Base-by-base conservation (phyloP, 179 eudicot species). In the Patellifolia procumbens region DNA sequence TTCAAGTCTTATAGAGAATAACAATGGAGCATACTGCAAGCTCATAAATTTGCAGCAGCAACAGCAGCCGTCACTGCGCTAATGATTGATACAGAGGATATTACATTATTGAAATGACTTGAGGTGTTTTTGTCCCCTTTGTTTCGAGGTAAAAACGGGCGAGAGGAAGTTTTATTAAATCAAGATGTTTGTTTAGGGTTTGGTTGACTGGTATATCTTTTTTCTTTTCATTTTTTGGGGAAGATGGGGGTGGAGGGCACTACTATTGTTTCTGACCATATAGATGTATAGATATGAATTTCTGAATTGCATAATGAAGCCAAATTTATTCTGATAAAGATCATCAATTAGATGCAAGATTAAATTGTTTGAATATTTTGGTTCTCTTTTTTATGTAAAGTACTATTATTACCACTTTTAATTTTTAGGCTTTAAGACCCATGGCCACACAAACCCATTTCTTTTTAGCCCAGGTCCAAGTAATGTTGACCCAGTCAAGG, bases 41-140 rank as follows among this genome's bases (percentile, higher is more conserved):
- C 74, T 95, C 39, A 90, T 95, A 74, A 95, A 78, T 83, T 78
- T 95, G 65, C 99, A 95, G 68, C 89, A 90, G 69, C 98, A 91
- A 69, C 88, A 86, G 55, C 91, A 86, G 42, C 83, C 86, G 11
- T 15, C 72, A 28, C 56, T 39, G 28, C 24, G n/a, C 45, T 39
- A 39, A 39, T 6, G 8, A 70, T 8, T 49, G 29, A 60, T 61
- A 22, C 24, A 51, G 62, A 70, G 52, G 31, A 29, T 45, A 6
- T 29, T 63, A 26, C 28, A 20, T 32, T 20, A 56, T 43, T 8
- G 64, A 60, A 61, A 20, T 42, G 72, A 39, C 49, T 28, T 24
- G 32, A 17, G 58, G 48, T 48, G 13, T 65, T 29, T 39, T 8
- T 9, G 15, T 28, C 7, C 19, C 46, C 48, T 46, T 69, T 15